Percentiles rank a stretch among this genome's conserved stretches.
Evolutionary conservation across 2,329 filamentous ascomycete genomes (phyloP).

Genomic region (Plectosphaerella cucumerina): DNA sequence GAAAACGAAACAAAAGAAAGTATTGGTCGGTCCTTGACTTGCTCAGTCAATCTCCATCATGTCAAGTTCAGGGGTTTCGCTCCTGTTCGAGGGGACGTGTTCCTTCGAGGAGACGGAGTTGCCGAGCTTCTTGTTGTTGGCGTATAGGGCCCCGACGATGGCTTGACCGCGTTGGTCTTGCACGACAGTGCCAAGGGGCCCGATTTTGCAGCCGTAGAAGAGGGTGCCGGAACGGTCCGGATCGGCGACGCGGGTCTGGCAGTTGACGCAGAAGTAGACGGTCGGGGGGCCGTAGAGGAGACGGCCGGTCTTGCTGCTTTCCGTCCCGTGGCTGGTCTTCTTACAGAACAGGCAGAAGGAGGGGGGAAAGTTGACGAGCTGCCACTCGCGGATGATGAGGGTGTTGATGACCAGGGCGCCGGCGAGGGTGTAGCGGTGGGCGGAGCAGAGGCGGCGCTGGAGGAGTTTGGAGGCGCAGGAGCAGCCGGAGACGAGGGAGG

Average conservation of each 20-base stretch:
- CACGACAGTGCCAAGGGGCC: too few relatives aligned
- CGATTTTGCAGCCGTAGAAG: too few relatives aligned
- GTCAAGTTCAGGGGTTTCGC: too few relatives aligned
- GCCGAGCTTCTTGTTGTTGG: too few relatives aligned
- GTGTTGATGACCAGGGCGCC: conserved; percentile 16
- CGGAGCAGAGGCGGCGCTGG: conserved; percentile 23
- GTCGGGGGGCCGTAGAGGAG: too few relatives aligned
- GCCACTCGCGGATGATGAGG: conserved; percentile 21
- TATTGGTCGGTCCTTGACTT: too few relatives aligned
- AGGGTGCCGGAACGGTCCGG: not conserved
- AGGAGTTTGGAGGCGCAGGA: conserved; percentile 30
- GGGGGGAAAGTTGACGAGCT: conserved; percentile 15
- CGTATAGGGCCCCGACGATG: too few relatives aligned
- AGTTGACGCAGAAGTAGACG: conserved; percentile 1
- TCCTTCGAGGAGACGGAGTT: too few relatives aligned
- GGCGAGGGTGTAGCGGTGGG: conserved; percentile 27
- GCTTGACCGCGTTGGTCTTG: too few relatives aligned
- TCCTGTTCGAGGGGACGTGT: too few relatives aligned
- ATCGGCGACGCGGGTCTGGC: not conserved
- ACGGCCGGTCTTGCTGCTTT: not conserved
- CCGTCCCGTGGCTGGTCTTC: not conserved
- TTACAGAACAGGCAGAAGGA: conserved; percentile 27
- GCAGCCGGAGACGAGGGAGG: conserved; percentile 29
- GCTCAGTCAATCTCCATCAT: too few relatives aligned
- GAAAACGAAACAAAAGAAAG: too few relatives aligned